Evolutionary conservation across 2,329 filamentous ascomycete species (phyloP).

Genomic region (Sporothrix dimorphospora): DNA sequence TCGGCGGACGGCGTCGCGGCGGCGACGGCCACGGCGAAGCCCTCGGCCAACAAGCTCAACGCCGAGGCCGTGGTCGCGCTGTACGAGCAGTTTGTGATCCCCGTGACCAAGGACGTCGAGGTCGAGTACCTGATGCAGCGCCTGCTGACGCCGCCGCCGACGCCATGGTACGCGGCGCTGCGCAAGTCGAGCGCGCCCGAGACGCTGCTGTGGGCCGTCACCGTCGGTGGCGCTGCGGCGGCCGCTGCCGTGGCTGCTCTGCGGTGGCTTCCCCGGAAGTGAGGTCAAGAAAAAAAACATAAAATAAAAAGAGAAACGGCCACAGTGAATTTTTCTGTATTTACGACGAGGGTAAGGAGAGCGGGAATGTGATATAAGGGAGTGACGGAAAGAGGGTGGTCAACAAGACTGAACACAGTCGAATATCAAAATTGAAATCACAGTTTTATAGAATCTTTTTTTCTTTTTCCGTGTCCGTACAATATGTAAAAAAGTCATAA

Average conservation of each 20-base stretch:
- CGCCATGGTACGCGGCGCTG: conserved; percentile 29
- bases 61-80: conserved; percentile 87
- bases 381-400: not conserved
- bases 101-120: conserved; percentile 96
- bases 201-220: conserved; percentile 19
- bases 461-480: too few relatives aligned
- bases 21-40: conserved; percentile 56
- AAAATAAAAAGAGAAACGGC: conserved; percentile 21
- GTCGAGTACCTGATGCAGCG: conserved; percentile 98
- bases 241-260: conserved; percentile 11
- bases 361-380: not conserved
- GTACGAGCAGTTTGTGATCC: conserved; percentile 93
- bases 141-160: conserved; percentile 46
- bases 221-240: conserved; percentile 10
- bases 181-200: conserved; percentile 16
- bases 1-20: conserved; percentile 53
- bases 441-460: not conserved
- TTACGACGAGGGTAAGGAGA: not conserved
- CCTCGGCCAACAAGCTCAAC: conserved; percentile 72
- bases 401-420: not conserved
- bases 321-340: not conserved
- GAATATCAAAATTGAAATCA: not conserved
- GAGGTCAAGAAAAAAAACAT: conserved; percentile 24
- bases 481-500: conserved; percentile 10
- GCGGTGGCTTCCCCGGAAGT: conserved; percentile 30